phyloP scores from a whole-genome alignment of 352 stramenopile genomes.

The Globisporangium camurandrum region DNA sequence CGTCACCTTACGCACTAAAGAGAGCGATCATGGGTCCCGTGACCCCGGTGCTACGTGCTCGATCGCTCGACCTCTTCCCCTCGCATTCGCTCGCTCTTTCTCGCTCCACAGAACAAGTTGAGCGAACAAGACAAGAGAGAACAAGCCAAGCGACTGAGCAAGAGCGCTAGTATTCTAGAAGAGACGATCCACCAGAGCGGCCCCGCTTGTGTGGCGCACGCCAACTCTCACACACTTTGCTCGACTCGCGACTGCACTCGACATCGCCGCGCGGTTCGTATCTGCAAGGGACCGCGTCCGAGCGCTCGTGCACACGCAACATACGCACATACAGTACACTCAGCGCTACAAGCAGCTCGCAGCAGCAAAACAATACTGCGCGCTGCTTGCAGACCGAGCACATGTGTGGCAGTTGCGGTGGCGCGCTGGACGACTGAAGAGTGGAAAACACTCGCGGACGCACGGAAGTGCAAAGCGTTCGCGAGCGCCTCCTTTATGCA shows the following conservation, averaged over 20 bases:
- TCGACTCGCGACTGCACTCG: background rate
- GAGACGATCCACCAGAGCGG: background rate
- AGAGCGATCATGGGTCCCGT: slow-evolving; percentile 70
- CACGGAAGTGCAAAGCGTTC: background rate
- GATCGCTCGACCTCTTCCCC: too few species aligned
- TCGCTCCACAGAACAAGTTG: too few species aligned
- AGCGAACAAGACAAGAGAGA: too few species aligned
- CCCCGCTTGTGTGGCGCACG: slow-evolving; percentile 3
- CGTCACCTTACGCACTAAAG: slow-evolving; percentile 46
- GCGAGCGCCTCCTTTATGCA: slow-evolving; percentile 11
- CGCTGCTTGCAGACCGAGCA: background rate
- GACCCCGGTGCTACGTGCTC: slow-evolving; percentile 45
- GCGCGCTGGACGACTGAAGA: background rate
- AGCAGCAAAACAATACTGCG: background rate
- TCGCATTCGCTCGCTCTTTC: slow-evolving; percentile 16
- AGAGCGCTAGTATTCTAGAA: slow-evolving; percentile 49
- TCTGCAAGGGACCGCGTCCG: slow-evolving; percentile 12
- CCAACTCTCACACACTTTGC: background rate
- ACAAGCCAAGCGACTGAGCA: slow-evolving; percentile 3
- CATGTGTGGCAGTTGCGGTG: background rate
- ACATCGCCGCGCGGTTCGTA: slow-evolving; percentile 2
- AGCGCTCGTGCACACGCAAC: background rate
- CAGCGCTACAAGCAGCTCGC: background rate
- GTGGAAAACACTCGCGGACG: slow-evolving; percentile 4
- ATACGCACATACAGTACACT: background rate